These are phyloP conservation scores for Bretschneidera sinensis DNA, from an alignment of 345 rosid genomes.

Conservation along the genomic window DNA sequence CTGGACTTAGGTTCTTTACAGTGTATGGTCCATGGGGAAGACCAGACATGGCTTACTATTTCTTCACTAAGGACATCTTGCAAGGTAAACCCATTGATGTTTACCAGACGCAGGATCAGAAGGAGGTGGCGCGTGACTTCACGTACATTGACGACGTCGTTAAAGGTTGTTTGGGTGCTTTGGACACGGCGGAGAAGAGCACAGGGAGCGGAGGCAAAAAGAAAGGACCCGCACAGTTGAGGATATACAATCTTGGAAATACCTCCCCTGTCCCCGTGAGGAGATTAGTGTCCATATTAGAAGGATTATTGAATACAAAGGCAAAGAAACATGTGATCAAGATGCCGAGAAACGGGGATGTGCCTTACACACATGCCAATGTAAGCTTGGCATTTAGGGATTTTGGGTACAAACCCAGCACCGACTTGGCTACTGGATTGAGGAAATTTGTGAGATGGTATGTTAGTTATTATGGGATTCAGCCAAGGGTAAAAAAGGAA, in stretches of 20 bases:
- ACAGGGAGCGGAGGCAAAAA: conserved; percentile 80
- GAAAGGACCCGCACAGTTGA: conserved; percentile 55
- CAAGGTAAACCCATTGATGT: conserved; percentile 70
- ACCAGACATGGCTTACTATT: conserved; percentile 93
- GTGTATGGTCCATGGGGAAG: conserved; percentile 94
- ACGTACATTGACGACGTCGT: conserved; percentile 85
- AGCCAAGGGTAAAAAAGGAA: conserved; percentile 52
- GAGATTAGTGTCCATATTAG: conserved; percentile 59
- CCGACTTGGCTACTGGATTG: conserved; percentile 67
- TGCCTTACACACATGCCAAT: conserved; percentile 80
- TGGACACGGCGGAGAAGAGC: conserved; percentile 80
- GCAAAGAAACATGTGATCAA: conserved; percentile 63
- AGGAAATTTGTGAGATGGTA: conserved; percentile 88
- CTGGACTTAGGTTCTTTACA: conserved; percentile 72
- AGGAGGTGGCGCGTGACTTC: conserved; percentile 94
- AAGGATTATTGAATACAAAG: conserved; percentile 48
- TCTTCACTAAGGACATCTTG: conserved; percentile 71
- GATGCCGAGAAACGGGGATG: conserved; percentile 90
- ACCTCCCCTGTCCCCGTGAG: conserved; percentile 81
- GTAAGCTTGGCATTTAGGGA: conserved; percentile 66
- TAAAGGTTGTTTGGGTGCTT: conserved; percentile 72
- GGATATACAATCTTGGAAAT: conserved; percentile 69
- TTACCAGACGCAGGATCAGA: conserved; percentile 53
- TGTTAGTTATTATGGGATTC: conserved; percentile 55
- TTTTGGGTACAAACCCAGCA: conserved; percentile 72